Evolutionary conservation across 352 stramenopile species (phyloP).

Genomic region (Phytophthora lateralis): DNA sequence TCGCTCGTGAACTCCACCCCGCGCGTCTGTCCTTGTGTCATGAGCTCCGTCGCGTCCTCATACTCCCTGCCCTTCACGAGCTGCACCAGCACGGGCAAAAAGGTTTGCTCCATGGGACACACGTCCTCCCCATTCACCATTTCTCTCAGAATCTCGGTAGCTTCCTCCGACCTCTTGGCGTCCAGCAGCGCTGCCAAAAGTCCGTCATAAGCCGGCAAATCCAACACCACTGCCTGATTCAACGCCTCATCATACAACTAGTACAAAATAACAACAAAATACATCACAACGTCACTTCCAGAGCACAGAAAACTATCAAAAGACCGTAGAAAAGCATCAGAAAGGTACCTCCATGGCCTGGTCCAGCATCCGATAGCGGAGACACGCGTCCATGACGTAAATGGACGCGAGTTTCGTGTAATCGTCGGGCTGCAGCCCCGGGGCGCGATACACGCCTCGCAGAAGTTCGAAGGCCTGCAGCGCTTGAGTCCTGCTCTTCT

Average conservation of each 20-base stretch:
- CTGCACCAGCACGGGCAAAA: conserved; percentile 51
- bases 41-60: conserved; percentile 41
- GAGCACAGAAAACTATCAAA: conserved; percentile 8
- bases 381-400: conserved; percentile 69
- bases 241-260: conserved; percentile 67
- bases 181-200: conserved; percentile 53
- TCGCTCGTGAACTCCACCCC: conserved; percentile 61
- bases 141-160: conserved; percentile 56
- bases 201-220: conserved; percentile 62
- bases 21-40: conserved; percentile 45
- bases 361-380: conserved; percentile 56
- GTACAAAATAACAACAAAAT: conserved; percentile 12
- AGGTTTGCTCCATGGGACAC: conserved; percentile 48
- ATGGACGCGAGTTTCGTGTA: conserved; percentile 71
- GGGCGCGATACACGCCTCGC: conserved; percentile 43
- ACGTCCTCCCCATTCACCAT: conserved; percentile 50
- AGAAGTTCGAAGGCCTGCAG: conserved; percentile 48
- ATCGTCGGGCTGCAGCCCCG: conserved; percentile 53
- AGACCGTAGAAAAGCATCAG: conserved; percentile 1
- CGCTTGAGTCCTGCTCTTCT: conserved; percentile 28
- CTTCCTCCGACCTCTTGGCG: conserved; percentile 51
- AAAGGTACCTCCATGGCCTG: conserved; percentile 57
- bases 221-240: conserved; percentile 58
- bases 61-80: conserved; percentile 53
- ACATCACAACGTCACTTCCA: conserved; percentile 11